These are phyloP conservation scores for Pistacia atlantica DNA, from an alignment of 345 rosid genomes.

Conservation along the genomic window DNA sequence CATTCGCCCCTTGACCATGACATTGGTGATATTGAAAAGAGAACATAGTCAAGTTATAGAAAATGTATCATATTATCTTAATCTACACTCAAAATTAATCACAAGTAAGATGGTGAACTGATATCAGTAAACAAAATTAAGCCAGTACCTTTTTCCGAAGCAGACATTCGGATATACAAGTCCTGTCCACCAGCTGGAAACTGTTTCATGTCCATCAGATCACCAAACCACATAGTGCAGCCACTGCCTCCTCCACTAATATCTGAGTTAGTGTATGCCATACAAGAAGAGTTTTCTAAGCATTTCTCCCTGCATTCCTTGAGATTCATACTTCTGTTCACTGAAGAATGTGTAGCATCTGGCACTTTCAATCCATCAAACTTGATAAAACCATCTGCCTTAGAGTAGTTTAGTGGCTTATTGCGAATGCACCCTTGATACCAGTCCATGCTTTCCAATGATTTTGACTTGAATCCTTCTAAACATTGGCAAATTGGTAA, in stretches of 20 bases:
- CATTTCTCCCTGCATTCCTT: constrained; percentile 34
- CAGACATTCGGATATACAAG: constrained; percentile 43
- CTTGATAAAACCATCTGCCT: constrained; percentile 35
- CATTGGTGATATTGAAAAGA: neutral
- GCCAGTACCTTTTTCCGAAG: constrained; percentile 40
- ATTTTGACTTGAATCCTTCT: constrained; percentile 16
- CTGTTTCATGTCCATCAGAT: constrained; percentile 35
- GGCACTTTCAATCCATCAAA: constrained; percentile 35
- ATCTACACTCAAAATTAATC: neutral
- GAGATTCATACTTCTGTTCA: constrained; percentile 19
- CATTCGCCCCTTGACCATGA: neutral
- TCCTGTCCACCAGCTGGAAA: constrained; percentile 33
- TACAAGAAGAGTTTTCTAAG: constrained; percentile 40
- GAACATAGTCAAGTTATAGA: neutral
- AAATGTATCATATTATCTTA: neutral
- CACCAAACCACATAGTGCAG: constrained; percentile 36
- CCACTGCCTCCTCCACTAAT: constrained; percentile 36
- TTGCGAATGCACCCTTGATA: constrained; percentile 33
- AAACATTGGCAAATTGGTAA: constrained; percentile 2
- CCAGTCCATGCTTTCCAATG: neutral
- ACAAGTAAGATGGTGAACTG: neutral
- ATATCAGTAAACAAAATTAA: constrained; percentile 25
- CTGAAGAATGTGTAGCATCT: constrained; percentile 25
- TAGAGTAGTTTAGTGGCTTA: constrained; percentile 28
- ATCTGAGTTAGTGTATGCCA: constrained; percentile 34